Percentiles rank a stretch among this genome's conserved stretches.
These are phyloP conservation scores for Streptanthus diversifolius DNA, from an alignment of 345 rosid species.

Conservation along the genomic window DNA sequence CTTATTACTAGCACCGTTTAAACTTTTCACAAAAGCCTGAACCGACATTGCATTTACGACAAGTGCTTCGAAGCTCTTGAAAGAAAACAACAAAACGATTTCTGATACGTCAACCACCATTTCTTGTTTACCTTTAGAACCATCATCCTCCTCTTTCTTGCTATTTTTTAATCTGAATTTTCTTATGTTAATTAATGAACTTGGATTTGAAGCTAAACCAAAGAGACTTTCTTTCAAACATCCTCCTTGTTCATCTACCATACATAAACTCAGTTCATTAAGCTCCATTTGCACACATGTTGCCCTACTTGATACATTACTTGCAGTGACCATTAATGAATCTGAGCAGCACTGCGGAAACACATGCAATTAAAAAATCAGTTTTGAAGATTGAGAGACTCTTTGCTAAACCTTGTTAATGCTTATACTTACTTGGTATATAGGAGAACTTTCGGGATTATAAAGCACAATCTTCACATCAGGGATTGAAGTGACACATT, in stretches of 20 bases:
- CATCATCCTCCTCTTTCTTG: constrained; percentile 63
- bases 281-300: constrained; percentile 78
- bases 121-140: constrained; percentile 51
- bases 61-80: constrained; percentile 67
- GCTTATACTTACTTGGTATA: constrained; percentile 70
- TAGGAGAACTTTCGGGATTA: constrained; percentile 49
- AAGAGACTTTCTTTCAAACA: constrained; percentile 74
- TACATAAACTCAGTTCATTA: constrained; percentile 74
- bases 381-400: background rate
- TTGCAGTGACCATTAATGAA: constrained; percentile 76
- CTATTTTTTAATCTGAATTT: constrained; percentile 77
- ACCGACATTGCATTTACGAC: constrained; percentile 58
- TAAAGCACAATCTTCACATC: constrained; percentile 65
- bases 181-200: constrained; percentile 68
- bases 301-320: constrained; percentile 67
- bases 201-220: constrained; percentile 66
- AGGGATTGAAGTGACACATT: constrained; percentile 77
- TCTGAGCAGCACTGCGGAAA: constrained; percentile 65
- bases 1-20: constrained; percentile 47
- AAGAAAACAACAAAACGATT: constrained; percentile 59
- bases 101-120: constrained; percentile 75
- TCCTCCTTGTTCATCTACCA: constrained; percentile 79
- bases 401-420: constrained; percentile 2
- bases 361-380: background rate
- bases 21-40: constrained; percentile 54